A percentile compares a stretch with the other conserved stretches of the same genome.
Evolutionary conservation across 192 early-diverging fungal species (phyloP).

Genomic region (Backusella westeae): DNA sequence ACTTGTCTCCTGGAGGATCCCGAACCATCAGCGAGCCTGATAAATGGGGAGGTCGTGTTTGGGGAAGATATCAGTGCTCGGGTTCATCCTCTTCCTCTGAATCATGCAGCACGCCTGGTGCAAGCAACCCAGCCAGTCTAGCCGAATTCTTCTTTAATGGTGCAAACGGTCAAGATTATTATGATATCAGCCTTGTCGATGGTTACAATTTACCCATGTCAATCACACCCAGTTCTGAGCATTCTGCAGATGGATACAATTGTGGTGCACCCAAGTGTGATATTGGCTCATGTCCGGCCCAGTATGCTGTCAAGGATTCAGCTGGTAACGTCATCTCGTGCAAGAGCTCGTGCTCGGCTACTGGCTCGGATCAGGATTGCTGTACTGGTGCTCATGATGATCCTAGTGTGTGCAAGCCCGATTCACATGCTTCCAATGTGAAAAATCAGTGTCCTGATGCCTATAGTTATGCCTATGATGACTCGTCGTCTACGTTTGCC

Average conservation of each 20-base stretch:
- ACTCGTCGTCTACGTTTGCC: slow-evolving; percentile 27
- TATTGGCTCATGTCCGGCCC: slow-evolving; percentile 13
- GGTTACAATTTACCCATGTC: slow-evolving; percentile 32
- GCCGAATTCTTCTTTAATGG: slow-evolving; percentile 33
- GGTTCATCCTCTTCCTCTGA: neutral
- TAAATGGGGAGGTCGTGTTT: slow-evolving; percentile 27
- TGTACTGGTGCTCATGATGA: slow-evolving; percentile 20
- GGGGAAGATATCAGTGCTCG: slow-evolving; percentile 21
- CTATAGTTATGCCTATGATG: slow-evolving; percentile 37
- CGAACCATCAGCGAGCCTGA: slow-evolving; percentile 4
- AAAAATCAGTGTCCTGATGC: slow-evolving; percentile 24
- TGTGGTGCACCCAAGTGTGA: slow-evolving; percentile 25
- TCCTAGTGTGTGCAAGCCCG: slow-evolving; percentile 9
- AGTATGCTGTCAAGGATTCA: slow-evolving; percentile 14
- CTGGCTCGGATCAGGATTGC: slow-evolving; percentile 18
- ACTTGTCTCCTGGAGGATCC: slow-evolving; percentile 1
- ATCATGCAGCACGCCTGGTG: slow-evolving; percentile 22
- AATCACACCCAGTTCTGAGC: neutral
- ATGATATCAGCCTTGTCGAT: slow-evolving; percentile 32
- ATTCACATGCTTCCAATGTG: neutral
- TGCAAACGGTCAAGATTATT: slow-evolving; percentile 23
- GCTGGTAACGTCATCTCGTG: slow-evolving; percentile 23
- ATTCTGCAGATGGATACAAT: neutral
- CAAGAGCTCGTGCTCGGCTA: slow-evolving; percentile 23
- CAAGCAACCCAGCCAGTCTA: slow-evolving; percentile 21